Base-by-base conservation (phyloP, 176 grass and related monocot genomes). In the Lolium rigidum region DNA sequence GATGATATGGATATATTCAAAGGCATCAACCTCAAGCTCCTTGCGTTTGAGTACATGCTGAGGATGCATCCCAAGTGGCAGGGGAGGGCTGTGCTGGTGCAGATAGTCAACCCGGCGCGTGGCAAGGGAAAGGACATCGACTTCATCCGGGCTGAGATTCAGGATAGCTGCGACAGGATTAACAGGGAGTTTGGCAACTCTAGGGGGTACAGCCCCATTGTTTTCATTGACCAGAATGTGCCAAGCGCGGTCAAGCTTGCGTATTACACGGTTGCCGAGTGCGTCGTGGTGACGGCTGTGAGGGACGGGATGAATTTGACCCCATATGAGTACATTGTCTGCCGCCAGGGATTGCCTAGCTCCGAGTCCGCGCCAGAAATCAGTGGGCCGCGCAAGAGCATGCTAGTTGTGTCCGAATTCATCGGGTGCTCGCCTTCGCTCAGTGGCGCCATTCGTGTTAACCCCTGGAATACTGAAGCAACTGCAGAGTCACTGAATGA, bases 1-100 rank as follows among this genome's bases (percentile, higher is more conserved):
- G 95, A 97, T 74, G 95, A 97, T 51, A 94, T 89, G 65, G 95
- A 97, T 81, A 91, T 97, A 60, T 97, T 97, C 24, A 97, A 97
- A 58, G 92, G 95, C 13, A 97, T 97, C 83, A 91, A 94, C 88
- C 78, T 97, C 47, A 97, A 97, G 84, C 83, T 97, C 72, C 91
- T 97, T 50, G 92, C 95, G 5, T 94, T 97, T 76, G 92, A 97
- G 83, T 51, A 94, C 66, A 92, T 94, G 95, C 78, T 97, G 41
- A 87, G 64, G 80, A 41, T 57, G 21, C 92, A 97, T 78, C 88
- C 90, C 12, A 92, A 97, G 86, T 97, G 95, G 95, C 83, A 83
- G 48, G 92, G 90, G 7, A 80, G 86, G 55, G 92, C 92, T 63
- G 88, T 97, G 21, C 55, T 97, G 66, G 95, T 97, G 56, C 95